Conservation (phyloP, 2,329 filamentous ascomycete genomes). For the Macrophomina tecta region DNA sequence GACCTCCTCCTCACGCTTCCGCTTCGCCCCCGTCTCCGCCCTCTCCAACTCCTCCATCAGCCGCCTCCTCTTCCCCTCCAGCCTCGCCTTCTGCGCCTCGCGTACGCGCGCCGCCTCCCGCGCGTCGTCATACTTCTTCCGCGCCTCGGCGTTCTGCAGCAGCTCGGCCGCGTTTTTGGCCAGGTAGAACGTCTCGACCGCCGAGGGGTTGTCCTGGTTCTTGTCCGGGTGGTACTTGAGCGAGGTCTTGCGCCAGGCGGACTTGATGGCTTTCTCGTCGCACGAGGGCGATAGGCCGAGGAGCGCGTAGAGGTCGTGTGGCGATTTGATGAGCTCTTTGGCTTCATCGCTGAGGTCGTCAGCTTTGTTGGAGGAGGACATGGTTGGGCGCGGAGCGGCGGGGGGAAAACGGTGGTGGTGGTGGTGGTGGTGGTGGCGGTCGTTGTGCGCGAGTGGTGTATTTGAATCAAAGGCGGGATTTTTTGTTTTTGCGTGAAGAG, state of each 20-base stretch:
- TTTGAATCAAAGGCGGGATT: background rate
- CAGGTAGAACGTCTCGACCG: slow-evolving; percentile 82
- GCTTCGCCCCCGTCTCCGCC: slow-evolving; percentile 65
- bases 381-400: background rate
- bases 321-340: slow-evolving; percentile 52
- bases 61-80: slow-evolving; percentile 73
- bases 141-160: slow-evolving; percentile 72
- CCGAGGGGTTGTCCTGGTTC: slow-evolving; percentile 64
- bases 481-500: background rate
- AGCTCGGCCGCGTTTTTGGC: slow-evolving; percentile 88
- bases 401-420: background rate
- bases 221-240: slow-evolving; percentile 97
- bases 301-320: slow-evolving; percentile 76
- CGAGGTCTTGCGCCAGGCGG: slow-evolving; percentile 82
- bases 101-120: slow-evolving; percentile 74
- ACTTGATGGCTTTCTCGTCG: slow-evolving; percentile 74
- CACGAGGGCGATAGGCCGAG: slow-evolving; percentile 68
- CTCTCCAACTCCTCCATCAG: slow-evolving; percentile 89
- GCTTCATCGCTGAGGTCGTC: slow-evolving; percentile 27
- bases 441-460: background rate
- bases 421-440: background rate
- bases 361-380: slow-evolving; percentile 4
- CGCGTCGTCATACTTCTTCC: slow-evolving; percentile 78
- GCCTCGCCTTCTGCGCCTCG: slow-evolving; percentile 72
- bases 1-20: slow-evolving; percentile 52